Percentiles rank a stretch among this genome's conserved stretches.
phyloP scores from a whole-genome alignment of 2,329 filamentous ascomycete species.

The Epichloe coenophiala region DNA sequence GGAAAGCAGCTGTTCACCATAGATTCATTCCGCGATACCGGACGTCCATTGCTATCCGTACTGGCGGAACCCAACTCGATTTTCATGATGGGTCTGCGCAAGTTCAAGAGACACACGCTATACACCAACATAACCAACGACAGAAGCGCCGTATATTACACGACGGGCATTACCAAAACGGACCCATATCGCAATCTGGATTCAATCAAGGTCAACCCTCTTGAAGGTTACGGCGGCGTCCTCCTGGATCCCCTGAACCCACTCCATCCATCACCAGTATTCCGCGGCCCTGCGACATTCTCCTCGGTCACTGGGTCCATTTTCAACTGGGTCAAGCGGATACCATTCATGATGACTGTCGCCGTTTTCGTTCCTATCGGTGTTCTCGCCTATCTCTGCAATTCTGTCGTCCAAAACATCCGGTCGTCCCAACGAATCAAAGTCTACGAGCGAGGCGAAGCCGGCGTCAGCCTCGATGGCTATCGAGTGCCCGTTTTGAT shows the following conservation, averaged over 20 bases:
- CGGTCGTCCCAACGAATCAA: constrained; percentile 62
- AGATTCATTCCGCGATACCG: constrained; percentile 73
- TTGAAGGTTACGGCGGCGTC: constrained; percentile 60
- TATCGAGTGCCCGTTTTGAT: constrained; percentile 69
- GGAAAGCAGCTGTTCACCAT: constrained; percentile 80
- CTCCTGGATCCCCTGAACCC: constrained; percentile 58
- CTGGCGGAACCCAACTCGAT: constrained; percentile 74
- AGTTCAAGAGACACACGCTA: constrained; percentile 62
- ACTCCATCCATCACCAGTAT: constrained; percentile 32
- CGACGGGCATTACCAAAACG: constrained; percentile 60
- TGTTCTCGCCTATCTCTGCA: constrained; percentile 56
- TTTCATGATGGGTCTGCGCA: constrained; percentile 66
- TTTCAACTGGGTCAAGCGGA: constrained; percentile 29
- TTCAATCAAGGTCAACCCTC: constrained; percentile 56
- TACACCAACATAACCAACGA: constrained; percentile 88
- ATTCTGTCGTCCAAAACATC: constrained; percentile 63
- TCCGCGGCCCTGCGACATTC: constrained; percentile 14
- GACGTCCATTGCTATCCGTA: constrained; percentile 64
- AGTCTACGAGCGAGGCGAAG: constrained; percentile 58
- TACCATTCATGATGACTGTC: constrained; percentile 54
- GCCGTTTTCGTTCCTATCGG: constrained; percentile 62
- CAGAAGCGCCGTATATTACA: constrained; percentile 69
- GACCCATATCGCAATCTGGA: constrained; percentile 64
- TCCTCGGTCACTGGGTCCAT: constrained; percentile 19
- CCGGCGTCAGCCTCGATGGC: constrained; percentile 50